A percentile compares a stretch with the other conserved stretches of the same genome.
phyloP scores from a whole-genome alignment of 2,329 filamentous ascomycete genomes.

The Pestalotiopsis sp. region DNA sequence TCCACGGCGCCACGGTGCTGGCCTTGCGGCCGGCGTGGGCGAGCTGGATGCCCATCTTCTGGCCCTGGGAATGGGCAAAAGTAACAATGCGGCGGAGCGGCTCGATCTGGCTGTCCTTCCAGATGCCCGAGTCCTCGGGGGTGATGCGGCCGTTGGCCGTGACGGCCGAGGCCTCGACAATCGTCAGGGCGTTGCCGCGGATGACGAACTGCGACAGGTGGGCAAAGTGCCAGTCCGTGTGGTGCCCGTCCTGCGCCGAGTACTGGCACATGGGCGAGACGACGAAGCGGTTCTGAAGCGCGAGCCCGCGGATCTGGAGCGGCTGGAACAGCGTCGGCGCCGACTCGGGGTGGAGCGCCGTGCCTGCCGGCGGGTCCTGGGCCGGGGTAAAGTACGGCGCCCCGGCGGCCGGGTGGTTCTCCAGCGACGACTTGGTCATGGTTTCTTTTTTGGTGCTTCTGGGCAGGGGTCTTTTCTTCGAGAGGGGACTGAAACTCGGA shows the following conservation, averaged over 20 bases:
- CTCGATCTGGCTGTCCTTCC: constrained; percentile 80
- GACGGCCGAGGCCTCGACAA: constrained; percentile 79
- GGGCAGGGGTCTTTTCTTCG: not conserved
- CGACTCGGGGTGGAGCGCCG: constrained; percentile 38
- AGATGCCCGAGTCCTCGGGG: constrained; percentile 76
- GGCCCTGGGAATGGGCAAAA: constrained; percentile 51
- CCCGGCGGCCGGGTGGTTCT: constrained; percentile 40
- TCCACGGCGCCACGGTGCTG: constrained; percentile 34
- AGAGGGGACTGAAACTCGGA: not conserved
- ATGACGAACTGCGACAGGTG: constrained; percentile 79
- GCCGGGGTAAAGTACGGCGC: constrained; percentile 56
- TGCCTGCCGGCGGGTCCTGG: constrained; percentile 52
- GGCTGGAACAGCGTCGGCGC: constrained; percentile 58
- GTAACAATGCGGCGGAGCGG: constrained; percentile 67
- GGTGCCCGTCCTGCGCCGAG: constrained; percentile 61
- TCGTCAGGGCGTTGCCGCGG: constrained; percentile 71
- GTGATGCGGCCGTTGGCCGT: constrained; percentile 78
- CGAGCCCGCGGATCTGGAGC: constrained; percentile 63
- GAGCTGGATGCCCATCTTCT: constrained; percentile 71
- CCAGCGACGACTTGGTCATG: not conserved
- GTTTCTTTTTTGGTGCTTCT: not conserved
- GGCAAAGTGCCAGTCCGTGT: constrained; percentile 79
- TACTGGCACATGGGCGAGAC: constrained; percentile 65
- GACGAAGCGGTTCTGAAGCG: constrained; percentile 56
- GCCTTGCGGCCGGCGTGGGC: constrained; percentile 60